Conservation (phyloP, 192 early-diverging fungal species). For the Gaertneriomyces sp. region DNA sequence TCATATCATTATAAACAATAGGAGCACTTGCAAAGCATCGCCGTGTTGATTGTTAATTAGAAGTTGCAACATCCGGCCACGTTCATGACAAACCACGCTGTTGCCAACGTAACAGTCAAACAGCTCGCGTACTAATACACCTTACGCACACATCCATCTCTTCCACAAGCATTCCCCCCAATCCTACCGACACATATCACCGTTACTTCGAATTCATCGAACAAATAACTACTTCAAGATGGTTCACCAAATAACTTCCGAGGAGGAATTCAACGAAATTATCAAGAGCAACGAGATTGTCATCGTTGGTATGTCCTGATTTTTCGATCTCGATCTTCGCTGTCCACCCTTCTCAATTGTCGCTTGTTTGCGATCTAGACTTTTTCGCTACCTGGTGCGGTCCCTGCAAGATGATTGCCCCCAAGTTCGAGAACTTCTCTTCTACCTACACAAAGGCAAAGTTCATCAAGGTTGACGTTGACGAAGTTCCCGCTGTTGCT, state of each 20-base stretch:
- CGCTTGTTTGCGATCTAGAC: slow-evolving; percentile 11
- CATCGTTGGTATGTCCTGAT: slow-evolving; percentile 27
- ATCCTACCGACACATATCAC: no score
- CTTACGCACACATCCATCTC: no score
- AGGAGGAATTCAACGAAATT: slow-evolving; percentile 29
- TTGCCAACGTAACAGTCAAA: no score
- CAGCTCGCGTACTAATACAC: no score
- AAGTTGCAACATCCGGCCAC: no score
- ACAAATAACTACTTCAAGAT: background rate
- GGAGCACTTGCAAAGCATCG: no score
- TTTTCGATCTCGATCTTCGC: slow-evolving; percentile 4
- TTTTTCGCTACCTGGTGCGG: slow-evolving; percentile 45
- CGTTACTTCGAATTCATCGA: no score
- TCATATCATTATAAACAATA: no score
- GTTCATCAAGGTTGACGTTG: slow-evolving; percentile 56
- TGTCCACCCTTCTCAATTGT: background rate
- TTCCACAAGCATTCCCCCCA: no score
- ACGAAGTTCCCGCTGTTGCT: slow-evolving; percentile 51
- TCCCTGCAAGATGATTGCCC: slow-evolving; percentile 52
- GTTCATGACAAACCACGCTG: no score
- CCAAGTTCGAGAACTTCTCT: slow-evolving; percentile 42
- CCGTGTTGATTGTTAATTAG: no score
- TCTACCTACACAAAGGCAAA: slow-evolving; percentile 35
- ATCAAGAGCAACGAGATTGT: slow-evolving; percentile 29
- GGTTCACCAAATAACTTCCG: background rate